A percentile compares a stretch with the other conserved stretches of the same genome.
These are phyloP conservation scores for Saccharomyces hybrid DNA, from an alignment of 1,139 yeast genomes.

Conservation along the genomic window DNA sequence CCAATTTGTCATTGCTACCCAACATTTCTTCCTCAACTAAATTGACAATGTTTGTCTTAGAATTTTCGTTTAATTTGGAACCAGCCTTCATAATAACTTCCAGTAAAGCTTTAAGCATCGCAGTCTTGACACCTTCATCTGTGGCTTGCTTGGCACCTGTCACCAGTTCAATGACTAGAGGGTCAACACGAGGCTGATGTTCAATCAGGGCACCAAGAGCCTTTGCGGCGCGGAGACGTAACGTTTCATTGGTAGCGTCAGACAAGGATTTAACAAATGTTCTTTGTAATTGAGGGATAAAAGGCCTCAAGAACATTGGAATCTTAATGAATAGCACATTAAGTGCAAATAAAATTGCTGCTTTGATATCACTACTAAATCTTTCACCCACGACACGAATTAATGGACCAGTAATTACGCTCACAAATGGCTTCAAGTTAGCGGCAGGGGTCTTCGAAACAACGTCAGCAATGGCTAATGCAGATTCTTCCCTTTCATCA, in stretches of 20 bases:
- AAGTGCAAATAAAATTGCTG: conserved; percentile 82
- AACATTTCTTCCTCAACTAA: conserved; percentile 68
- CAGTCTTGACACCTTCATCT: conserved; percentile 64
- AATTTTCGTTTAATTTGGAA: conserved; percentile 60
- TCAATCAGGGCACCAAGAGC: conserved; percentile 84
- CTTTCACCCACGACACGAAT: conserved; percentile 98
- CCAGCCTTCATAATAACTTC: conserved; percentile 85
- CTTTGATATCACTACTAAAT: conserved; percentile 81
- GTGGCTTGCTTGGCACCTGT: conserved; percentile 59
- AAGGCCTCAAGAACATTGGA: conserved; percentile 89
- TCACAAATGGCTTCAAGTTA: conserved; percentile 78
- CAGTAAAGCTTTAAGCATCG: conserved; percentile 78
- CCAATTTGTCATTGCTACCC: conserved; percentile 50
- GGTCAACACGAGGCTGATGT: conserved; percentile 91
- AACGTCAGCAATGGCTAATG: conserved; percentile 82
- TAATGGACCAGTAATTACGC: conserved; percentile 92
- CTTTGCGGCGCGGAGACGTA: conserved; percentile 81
- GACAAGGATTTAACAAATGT: conserved; percentile 89
- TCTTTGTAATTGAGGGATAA: conserved; percentile 94
- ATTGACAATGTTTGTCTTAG: conserved; percentile 63
- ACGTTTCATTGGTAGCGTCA: conserved; percentile 62
- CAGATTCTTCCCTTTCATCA: conserved; percentile 79
- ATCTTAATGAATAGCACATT: conserved; percentile 71
- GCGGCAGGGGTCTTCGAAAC: conserved; percentile 81
- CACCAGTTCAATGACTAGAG: conserved; percentile 76